These are phyloP conservation scores for Zygnema cylindricum DNA, from an alignment of 139 green algal species.

Conservation along the genomic window DNA sequence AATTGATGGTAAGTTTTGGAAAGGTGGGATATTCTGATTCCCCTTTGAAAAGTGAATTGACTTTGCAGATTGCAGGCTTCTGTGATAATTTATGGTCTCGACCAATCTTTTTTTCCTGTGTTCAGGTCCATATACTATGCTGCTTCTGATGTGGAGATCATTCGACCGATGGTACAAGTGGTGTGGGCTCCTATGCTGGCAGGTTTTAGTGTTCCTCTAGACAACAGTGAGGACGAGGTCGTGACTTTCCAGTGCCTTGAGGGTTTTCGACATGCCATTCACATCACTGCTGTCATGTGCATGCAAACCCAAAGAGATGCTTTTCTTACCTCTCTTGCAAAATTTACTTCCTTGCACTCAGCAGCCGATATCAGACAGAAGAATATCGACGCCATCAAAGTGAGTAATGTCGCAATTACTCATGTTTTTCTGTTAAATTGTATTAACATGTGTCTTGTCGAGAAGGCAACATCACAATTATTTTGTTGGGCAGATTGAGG, in stretches of 20 bases:
- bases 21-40: too few species aligned
- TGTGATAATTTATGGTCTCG: too few species aligned
- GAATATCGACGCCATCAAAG: conserved; percentile 74
- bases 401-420: too few species aligned
- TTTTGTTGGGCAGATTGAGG: too few species aligned
- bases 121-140: conserved; percentile 55
- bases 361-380: conserved; percentile 82
- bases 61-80: too few species aligned
- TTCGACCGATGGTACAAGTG: conserved; percentile 90
- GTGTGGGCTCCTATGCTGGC: conserved; percentile 92
- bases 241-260: conserved; percentile 77
- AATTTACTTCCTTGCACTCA: conserved; percentile 79
- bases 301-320: conserved; percentile 83
- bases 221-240: conserved; percentile 59
- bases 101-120: conserved; percentile 9
- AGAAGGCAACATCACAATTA: too few species aligned
- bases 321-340: conserved; percentile 78
- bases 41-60: too few species aligned
- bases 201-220: conserved; percentile 74
- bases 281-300: conserved; percentile 75
- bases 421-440: too few species aligned
- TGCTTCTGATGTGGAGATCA: conserved; percentile 56
- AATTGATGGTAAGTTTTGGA: too few species aligned
- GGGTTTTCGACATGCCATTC: conserved; percentile 69
- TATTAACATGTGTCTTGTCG: too few species aligned